Evolutionary conservation across 2,329 filamentous ascomycete genomes (phyloP), one percentile per base, ranked within the genome.

Genomic region (Penicillium sp.): DNA sequence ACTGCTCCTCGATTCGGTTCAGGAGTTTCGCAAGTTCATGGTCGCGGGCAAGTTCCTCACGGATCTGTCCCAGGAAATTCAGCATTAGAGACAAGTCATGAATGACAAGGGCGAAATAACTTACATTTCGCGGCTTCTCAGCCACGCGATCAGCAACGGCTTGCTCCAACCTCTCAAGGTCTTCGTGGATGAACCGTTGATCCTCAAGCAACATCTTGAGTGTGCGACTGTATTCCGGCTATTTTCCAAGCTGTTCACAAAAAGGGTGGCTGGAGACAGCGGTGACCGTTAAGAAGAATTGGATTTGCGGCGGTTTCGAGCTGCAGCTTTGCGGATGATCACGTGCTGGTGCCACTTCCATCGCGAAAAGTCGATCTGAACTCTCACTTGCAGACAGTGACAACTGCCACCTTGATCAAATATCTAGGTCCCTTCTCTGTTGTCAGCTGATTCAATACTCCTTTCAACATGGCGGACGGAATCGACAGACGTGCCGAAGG

Each of bases 151-250:
- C 92, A 49, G 90, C 88, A 65, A 96, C 88, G 49, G 89, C 94
- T 72, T 96, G 90, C 76, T 99, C 94, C 54, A 99, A 83, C 59
- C 94, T 87, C 81, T 99, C 94, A 46, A 99, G 79, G 75, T 99
- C 94, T 83, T 99, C 94, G 65, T 96, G 92, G 65, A 96, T 84
- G 67, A 90, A 91, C 65, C 94, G 85, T 76, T 97, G 88, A 65
- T 97, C 92, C 79, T 99, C 95, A 59, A 96, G 77, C 62, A 95
- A 78, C 91, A 96, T 85, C 34, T 41, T 73, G 63, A 42, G 33
- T 42, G 33, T 31, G 52, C 49, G 42, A 38, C 29, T 28, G 34
- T 44, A 34, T 24, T 29, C 43, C 15, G 24, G 6, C 6, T 33
- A 15, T 34, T 5, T 15, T 45, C 31, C 21, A 9, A 39, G 13